A percentile compares a stretch with the other conserved stretches of the same genome.
phyloP scores from a whole-genome alignment of 2,329 filamentous ascomycete genomes.

The Claviceps monticola region DNA sequence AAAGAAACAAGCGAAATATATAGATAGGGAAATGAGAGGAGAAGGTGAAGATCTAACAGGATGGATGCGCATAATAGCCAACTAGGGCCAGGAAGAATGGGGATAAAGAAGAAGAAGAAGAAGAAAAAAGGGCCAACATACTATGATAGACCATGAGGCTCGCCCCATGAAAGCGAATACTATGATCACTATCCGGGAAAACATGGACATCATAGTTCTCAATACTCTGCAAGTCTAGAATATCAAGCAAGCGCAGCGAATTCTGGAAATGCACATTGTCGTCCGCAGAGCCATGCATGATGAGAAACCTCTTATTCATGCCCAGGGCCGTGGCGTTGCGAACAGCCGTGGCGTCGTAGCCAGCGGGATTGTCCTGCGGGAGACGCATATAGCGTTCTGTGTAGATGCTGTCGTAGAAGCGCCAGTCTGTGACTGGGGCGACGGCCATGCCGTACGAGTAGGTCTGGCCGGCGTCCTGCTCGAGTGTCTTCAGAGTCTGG shows the following conservation, averaged over 20 bases:
- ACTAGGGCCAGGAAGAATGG: not conserved
- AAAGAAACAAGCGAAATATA: not conserved
- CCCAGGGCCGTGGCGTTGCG: conserved; percentile 59
- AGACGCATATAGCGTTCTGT: conserved; percentile 97
- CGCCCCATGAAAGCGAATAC: conserved; percentile 89
- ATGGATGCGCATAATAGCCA: too few relatives aligned
- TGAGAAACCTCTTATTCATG: conserved; percentile 69
- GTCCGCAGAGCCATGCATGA: conserved; percentile 95
- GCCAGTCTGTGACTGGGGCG: conserved; percentile 96
- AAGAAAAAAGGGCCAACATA: conserved; percentile 31
- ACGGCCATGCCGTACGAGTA: conserved; percentile 98
- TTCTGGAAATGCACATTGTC: conserved; percentile 98
- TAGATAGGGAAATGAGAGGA: not conserved
- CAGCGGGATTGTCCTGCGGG: conserved; percentile 63
- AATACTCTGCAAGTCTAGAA: conserved; percentile 64
- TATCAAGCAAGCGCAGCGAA: conserved; percentile 74
- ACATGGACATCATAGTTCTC: conserved; percentile 96
- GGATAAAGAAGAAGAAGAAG: not conserved
- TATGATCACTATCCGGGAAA: conserved; percentile 91
- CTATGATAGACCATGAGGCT: conserved; percentile 86
- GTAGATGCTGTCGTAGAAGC: conserved; percentile 88
- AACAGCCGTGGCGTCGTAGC: conserved; percentile 66
- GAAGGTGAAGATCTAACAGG: not conserved
- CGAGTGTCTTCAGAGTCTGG: conserved; percentile 86
- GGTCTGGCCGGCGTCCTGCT: conserved; percentile 75